Conservation (phyloP, 2,329 filamentous ascomycete genomes). For the Pleoardoris graminearum region DNA sequence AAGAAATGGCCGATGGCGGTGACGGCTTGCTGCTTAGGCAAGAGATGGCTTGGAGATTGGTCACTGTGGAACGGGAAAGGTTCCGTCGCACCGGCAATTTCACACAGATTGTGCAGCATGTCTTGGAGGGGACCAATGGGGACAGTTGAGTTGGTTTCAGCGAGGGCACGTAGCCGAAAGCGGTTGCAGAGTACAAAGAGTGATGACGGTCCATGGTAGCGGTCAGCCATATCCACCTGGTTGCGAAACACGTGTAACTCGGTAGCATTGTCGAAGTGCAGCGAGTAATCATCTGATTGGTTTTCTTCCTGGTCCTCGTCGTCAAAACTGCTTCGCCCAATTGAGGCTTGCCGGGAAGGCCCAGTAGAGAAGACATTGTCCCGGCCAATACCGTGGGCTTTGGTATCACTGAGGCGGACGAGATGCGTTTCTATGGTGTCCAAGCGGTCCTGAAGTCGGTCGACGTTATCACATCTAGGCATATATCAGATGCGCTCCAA, state of each 20-base stretch:
- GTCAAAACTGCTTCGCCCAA: neutral
- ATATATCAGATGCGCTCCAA: neutral
- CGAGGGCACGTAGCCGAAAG: neutral
- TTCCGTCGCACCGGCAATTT: neutral
- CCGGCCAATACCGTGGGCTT: neutral
- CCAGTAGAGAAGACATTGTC: neutral
- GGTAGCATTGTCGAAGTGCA: neutral
- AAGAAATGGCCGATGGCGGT: slow-evolving; percentile 8
- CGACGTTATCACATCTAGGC: slow-evolving; percentile 4
- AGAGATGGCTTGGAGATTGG: neutral
- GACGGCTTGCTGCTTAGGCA: slow-evolving; percentile 4
- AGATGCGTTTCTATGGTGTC: slow-evolving; percentile 1
- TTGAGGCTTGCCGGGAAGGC: neutral
- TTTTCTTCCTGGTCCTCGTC: neutral
- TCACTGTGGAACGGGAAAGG: slow-evolving; percentile 2
- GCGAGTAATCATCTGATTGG: neutral
- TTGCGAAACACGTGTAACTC: slow-evolving; percentile 6
- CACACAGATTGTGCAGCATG: slow-evolving; percentile 6
- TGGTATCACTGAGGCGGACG: neutral
- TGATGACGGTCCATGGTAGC: slow-evolving; percentile 5
- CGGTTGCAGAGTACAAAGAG: slow-evolving; percentile 9
- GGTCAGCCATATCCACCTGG: slow-evolving; percentile 4
- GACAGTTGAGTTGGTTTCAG: neutral
- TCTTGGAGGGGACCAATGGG: neutral
- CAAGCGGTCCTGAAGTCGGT: neutral